A percentile compares a stretch with the other conserved stretches of the same genome.
Conservation (phyloP, 2,329 filamentous ascomycete species). For the Macrophomina phaseolina region DNA sequence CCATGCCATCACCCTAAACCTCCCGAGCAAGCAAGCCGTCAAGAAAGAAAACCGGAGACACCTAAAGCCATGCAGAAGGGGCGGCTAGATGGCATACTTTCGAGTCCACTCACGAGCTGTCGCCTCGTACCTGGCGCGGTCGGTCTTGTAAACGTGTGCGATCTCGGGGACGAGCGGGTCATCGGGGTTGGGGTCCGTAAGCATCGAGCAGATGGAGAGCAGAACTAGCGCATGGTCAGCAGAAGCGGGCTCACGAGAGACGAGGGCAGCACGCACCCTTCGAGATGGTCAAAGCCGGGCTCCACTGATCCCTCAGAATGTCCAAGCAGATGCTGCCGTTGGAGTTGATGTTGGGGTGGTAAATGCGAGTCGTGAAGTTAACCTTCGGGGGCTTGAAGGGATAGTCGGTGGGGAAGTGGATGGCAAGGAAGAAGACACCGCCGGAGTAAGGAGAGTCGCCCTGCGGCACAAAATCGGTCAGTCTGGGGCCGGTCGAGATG, state of each 20-base stretch:
- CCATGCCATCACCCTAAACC: constrained; percentile 28
- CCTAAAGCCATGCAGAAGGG: constrained; percentile 27
- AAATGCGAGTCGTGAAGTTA: constrained; percentile 99
- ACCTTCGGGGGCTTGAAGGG: constrained; percentile 99
- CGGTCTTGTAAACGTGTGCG: constrained; percentile 99
- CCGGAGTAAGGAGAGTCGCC: constrained; percentile 96
- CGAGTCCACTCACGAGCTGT: constrained; percentile 98
- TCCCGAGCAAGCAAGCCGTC: constrained; percentile 28
- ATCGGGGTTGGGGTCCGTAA: constrained; percentile 99
- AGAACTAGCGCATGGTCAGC: constrained; percentile 67
- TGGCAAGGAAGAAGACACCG: constrained; percentile 98
- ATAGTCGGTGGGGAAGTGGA: constrained; percentile 99
- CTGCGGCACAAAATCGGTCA: constrained; percentile 54
- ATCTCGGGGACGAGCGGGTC: constrained; percentile 99
- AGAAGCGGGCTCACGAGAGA: background rate
- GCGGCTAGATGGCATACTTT: constrained; percentile 89
- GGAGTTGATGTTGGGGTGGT: constrained; percentile 99
- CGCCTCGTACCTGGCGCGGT: constrained; percentile 92
- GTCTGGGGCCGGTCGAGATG: constrained; percentile 28
- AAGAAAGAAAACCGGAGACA: constrained; percentile 26
- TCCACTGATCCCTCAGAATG: constrained; percentile 99
- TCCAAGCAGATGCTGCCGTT: constrained; percentile 99
- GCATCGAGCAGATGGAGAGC: constrained; percentile 98
- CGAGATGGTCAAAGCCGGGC: constrained; percentile 94
- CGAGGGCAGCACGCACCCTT: constrained; percentile 73